Evolutionary conservation across 1,139 yeast species (phyloP).

Genomic region (Komagataea norvegica): DNA sequence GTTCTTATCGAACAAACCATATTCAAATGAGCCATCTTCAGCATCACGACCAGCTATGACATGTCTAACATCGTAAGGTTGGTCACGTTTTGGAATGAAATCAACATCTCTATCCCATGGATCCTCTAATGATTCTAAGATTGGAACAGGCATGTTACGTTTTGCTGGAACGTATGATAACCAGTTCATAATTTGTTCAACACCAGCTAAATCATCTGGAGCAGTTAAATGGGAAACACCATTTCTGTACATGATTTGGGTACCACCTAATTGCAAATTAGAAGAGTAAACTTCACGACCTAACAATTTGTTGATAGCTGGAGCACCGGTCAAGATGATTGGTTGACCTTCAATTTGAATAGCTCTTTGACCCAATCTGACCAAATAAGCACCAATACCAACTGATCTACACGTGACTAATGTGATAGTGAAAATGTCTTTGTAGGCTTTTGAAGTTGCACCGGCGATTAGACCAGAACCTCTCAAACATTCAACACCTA

Average conservation of each 20-base stretch:
- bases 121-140: constrained; percentile 68
- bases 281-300: constrained; percentile 97
- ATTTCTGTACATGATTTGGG: constrained; percentile 96
- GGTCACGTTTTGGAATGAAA: constrained; percentile 66
- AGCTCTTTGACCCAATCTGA: constrained; percentile 97
- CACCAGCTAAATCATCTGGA: constrained; percentile 92
- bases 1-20: constrained; percentile 84
- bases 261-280: constrained; percentile 96
- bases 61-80: constrained; percentile 90
- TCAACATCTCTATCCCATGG: constrained; percentile 93
- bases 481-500: constrained; percentile 96
- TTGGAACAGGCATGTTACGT: constrained; percentile 88
- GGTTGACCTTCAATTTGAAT: constrained; percentile 99
- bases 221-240: constrained; percentile 99
- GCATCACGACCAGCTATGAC: constrained; percentile 79
- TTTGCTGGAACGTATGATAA: constrained; percentile 92
- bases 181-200: constrained; percentile 92
- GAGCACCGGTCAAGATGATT: constrained; percentile 96
- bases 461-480: constrained; percentile 99
- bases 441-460: constrained; percentile 95
- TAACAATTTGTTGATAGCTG: constrained; percentile 91
- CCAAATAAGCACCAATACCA: constrained; percentile 98
- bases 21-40: constrained; percentile 65
- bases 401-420: constrained; percentile 97
- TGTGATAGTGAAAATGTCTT: constrained; percentile 93